phyloP scores from a whole-genome alignment of 768 basidiomycete species.

The Cystobasidium ongulense region DNA sequence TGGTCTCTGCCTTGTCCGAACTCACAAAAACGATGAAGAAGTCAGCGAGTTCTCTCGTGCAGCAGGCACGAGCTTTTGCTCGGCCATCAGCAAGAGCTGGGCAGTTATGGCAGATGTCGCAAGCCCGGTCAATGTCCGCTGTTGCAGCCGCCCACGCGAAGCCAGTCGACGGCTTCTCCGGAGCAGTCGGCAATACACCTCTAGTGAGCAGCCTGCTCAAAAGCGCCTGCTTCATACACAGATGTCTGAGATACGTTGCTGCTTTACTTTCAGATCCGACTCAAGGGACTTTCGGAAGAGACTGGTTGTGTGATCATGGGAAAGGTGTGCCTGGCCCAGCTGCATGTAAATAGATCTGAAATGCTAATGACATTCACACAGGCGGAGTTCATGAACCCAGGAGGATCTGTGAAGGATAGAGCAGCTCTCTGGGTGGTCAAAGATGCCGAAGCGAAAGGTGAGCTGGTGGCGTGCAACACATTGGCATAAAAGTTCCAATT shows the following conservation, averaged over 20 bases:
- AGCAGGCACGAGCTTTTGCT: not conserved
- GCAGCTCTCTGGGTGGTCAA: slow-evolving; percentile 80
- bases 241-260: not conserved
- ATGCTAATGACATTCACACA: slow-evolving; percentile 75
- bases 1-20: not conserved
- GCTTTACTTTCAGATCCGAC: slow-evolving; percentile 9
- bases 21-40: not conserved
- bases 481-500: not conserved
- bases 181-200: slow-evolving; percentile 87
- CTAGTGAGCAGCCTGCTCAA: slow-evolving; percentile 53
- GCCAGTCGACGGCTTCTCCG: slow-evolving; percentile 61
- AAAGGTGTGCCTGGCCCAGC: not conserved
- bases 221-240: not conserved
- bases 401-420: slow-evolving; percentile 94
- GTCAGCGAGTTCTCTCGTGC: not conserved
- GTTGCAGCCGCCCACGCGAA: slow-evolving; percentile 21
- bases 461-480: slow-evolving; percentile 47
- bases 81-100: not conserved
- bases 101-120: not conserved
- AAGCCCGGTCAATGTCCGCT: slow-evolving; percentile 10
- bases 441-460: slow-evolving; percentile 76
- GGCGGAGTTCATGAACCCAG: slow-evolving; percentile 96
- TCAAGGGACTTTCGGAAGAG: slow-evolving; percentile 31
- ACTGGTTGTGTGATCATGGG: slow-evolving; percentile 21
- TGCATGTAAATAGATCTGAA: slow-evolving; percentile 47